A percentile compares a stretch with the other conserved stretches of the same genome.
phyloP scores from a whole-genome alignment of 2,329 filamentous ascomycete species.

The Tolypocladium nubicola region DNA sequence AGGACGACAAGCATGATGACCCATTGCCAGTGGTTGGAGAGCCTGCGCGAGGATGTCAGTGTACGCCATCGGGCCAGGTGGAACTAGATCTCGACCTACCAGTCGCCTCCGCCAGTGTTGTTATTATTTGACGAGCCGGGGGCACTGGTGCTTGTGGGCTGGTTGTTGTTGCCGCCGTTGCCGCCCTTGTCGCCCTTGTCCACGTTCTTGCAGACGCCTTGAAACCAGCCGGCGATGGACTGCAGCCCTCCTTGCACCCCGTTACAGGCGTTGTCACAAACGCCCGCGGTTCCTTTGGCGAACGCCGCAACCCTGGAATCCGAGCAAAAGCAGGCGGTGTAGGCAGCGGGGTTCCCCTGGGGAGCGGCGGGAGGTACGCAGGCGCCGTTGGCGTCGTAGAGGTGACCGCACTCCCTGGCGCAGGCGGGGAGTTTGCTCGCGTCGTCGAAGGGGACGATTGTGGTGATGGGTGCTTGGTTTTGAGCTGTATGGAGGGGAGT shows the following conservation, averaged over 20 bases:
- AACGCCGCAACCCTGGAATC: conserved; percentile 49
- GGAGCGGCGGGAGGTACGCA: conserved; percentile 53
- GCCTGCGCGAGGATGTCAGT: conserved; percentile 31
- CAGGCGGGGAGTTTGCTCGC: conserved; percentile 45
- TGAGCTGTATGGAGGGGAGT: background rate
- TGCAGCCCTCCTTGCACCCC: conserved; percentile 32
- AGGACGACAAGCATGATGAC: conserved; percentile 72
- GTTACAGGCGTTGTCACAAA: conserved; percentile 53
- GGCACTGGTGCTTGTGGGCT: conserved; percentile 2
- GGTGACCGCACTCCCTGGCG: conserved; percentile 44
- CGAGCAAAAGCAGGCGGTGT: conserved; percentile 65
- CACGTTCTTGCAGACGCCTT: conserved; percentile 47
- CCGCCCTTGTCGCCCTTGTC: conserved; percentile 8
- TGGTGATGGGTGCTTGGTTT: conserved; percentile 24
- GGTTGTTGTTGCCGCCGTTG: conserved; percentile 6
- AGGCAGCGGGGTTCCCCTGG: conserved; percentile 37
- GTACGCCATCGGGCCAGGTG: background rate
- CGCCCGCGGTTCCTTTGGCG: conserved; percentile 40
- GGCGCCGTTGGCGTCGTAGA: conserved; percentile 60
- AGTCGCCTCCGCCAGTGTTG: conserved; percentile 27
- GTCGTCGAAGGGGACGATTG: conserved; percentile 43
- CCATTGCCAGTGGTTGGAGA: conserved; percentile 66
- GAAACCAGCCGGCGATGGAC: conserved; percentile 61
- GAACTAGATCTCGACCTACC: conserved; percentile 25
- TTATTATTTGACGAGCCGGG: background rate